Evolutionary conservation across 1,139 yeast genomes (phyloP).

Genomic region (Debaryomyces sp.): DNA sequence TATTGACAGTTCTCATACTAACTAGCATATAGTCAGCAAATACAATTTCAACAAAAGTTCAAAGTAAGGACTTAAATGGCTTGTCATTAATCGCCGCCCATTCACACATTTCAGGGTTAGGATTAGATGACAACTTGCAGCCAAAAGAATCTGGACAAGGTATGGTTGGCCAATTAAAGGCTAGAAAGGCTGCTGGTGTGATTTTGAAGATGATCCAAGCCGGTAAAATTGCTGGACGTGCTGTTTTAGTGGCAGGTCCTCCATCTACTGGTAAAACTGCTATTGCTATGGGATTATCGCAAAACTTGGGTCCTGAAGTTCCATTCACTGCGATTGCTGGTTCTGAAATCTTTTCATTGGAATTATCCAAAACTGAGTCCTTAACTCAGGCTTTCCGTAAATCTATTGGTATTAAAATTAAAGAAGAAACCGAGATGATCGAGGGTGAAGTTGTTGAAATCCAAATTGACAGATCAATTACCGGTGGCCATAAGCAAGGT

Average conservation of each 20-base stretch:
- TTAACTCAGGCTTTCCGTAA: conserved; percentile 94
- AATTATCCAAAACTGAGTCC: conserved; percentile 92
- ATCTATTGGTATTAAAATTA: conserved; percentile 91
- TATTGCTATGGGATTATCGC: conserved; percentile 95
- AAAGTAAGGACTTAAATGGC: conserved; percentile 52
- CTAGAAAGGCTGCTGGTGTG: conserved; percentile 95
- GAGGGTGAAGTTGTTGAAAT: conserved; percentile 99
- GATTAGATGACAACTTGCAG: conserved; percentile 85
- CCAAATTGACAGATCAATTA: conserved; percentile 92
- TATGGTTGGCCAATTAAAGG: conserved; percentile 96
- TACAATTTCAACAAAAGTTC: conserved; percentile 38
- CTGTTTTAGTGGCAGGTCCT: conserved; percentile 95
- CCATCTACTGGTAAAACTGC: conserved; percentile 99
- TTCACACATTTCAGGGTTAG: conserved; percentile 94
- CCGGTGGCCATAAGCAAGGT: conserved; percentile 98
- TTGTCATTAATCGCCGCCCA: conserved; percentile 90
- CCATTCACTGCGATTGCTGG: conserved; percentile 97
- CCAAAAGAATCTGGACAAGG: conserved; percentile 86
- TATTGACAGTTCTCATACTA: background rate
- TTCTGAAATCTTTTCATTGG: conserved; percentile 89
- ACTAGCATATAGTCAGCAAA: conserved; percentile 22
- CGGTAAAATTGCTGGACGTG: conserved; percentile 96
- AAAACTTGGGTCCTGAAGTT: conserved; percentile 84
- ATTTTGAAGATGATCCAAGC: conserved; percentile 90
- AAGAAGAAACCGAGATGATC: conserved; percentile 95